A percentile compares a stretch with the other conserved stretches of the same genome.
phyloP scores from a whole-genome alignment of 164 flowering plant species.

The Aristolochia californica region DNA sequence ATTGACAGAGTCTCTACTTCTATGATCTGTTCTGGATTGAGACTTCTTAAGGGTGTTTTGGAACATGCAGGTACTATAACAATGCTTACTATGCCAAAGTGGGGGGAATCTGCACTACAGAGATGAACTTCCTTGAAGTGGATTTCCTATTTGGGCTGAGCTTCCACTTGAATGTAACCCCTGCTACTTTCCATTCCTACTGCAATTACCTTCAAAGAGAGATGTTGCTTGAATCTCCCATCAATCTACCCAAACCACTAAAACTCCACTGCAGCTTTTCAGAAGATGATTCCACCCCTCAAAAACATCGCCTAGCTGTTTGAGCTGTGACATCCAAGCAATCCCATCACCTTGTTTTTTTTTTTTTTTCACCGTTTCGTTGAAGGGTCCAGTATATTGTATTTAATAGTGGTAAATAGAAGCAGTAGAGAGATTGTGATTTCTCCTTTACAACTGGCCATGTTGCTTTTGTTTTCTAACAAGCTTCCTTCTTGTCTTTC shows the following conservation, averaged over 20 bases:
- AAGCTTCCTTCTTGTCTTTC: not conserved
- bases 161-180: constrained; percentile 78
- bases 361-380: not conserved
- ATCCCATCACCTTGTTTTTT: not conserved
- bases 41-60: not conserved
- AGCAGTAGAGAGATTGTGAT: constrained; percentile 7
- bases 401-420: constrained; percentile 14
- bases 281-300: constrained; percentile 58
- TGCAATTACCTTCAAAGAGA: constrained; percentile 57
- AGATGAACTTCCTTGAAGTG: constrained; percentile 85
- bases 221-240: constrained; percentile 22
- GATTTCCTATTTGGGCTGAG: constrained; percentile 85
- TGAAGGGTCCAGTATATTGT: not conserved
- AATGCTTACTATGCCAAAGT: constrained; percentile 97
- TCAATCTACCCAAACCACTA: constrained; percentile 24
- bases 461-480: constrained; percentile 1
- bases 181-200: constrained; percentile 64
- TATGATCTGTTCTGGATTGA: no score
- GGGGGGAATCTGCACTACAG: constrained; percentile 79
- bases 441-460: constrained; percentile 8
- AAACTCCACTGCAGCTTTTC: constrained; percentile 43
- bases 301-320: constrained; percentile 59
- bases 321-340: no score
- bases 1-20: no score
- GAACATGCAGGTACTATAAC: constrained; percentile 61